These are phyloP conservation scores for Pseudotsuga menziesii DNA, from an alignment of 75 land plant genomes.

Conservation along the genomic window DNA sequence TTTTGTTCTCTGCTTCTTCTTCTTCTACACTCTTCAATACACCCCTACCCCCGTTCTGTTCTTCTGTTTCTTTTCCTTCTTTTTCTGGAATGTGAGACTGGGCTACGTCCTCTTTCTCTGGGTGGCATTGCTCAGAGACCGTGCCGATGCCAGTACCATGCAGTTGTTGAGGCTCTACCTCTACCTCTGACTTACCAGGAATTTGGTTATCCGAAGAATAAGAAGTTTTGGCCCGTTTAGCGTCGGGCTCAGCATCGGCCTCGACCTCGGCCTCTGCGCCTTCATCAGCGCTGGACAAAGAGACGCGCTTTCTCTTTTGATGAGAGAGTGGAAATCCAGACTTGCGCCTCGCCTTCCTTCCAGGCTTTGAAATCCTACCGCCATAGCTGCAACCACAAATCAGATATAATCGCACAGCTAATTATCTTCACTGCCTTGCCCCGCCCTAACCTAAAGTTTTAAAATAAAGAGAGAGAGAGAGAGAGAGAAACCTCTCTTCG, in stretches of 20 bases:
- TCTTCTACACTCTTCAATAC: conserved; percentile 9
- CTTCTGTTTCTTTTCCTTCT: conserved; percentile 8
- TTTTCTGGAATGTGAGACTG: conserved; percentile 3
- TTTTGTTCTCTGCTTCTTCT: neutral
- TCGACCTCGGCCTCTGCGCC: conserved; percentile 5
- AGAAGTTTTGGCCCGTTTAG: neutral
- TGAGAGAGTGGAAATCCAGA: conserved; percentile 15
- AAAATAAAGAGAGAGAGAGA: neutral
- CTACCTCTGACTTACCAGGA: neutral
- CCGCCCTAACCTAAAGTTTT: too few species aligned
- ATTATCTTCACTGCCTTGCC: too few species aligned
- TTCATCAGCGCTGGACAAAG: conserved; percentile 23
- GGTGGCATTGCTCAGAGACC: neutral
- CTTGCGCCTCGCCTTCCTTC: conserved; percentile 53
- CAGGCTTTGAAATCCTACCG: conserved; percentile 8
- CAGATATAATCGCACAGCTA: neutral
- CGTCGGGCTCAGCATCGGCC: neutral
- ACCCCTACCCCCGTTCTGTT: neutral
- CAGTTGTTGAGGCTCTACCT: neutral
- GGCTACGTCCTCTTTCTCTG: neutral
- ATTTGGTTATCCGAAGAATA: neutral
- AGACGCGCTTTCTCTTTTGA: conserved; percentile 44
- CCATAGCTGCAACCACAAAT: neutral
- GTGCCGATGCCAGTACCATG: too few species aligned
- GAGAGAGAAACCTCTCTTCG: conserved; percentile 58